phyloP scores from a whole-genome alignment of 169 alveolate species.

The Cryptosporidium andersoni region DNA sequence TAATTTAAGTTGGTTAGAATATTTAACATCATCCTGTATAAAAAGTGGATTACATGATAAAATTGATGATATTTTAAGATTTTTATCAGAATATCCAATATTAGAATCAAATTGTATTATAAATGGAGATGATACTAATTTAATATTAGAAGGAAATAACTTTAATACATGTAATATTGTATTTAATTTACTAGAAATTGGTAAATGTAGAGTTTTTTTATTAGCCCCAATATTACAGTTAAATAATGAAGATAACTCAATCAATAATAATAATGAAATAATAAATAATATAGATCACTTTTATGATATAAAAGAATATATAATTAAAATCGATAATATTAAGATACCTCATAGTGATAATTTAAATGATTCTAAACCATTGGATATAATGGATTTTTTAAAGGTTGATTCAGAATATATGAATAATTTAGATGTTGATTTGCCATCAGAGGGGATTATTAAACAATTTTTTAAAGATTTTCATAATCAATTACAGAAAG shows the following conservation, averaged over 20 bases:
- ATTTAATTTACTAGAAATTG: too few species aligned
- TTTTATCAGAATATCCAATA: background rate
- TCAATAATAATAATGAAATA: background rate
- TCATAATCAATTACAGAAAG: background rate
- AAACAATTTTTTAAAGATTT: background rate
- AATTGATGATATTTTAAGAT: background rate
- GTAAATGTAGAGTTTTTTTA: background rate
- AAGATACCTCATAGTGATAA: too few species aligned
- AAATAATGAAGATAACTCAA: background rate
- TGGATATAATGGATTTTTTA: too few species aligned
- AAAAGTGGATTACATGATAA: background rate
- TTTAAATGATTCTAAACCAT: too few species aligned
- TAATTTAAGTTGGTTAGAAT: constrained; percentile 50
- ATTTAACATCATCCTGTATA: constrained; percentile 5
- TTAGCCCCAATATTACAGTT: too few species aligned
- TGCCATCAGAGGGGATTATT: too few species aligned
- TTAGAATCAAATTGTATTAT: background rate
- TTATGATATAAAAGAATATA: background rate
- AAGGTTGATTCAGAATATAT: too few species aligned
- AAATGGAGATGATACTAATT: background rate
- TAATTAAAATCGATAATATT: background rate
- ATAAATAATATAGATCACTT: constrained; percentile 5
- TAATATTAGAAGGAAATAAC: too few species aligned
- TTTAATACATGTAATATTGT: too few species aligned
- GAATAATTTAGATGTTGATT: too few species aligned